Evolutionary conservation across 352 stramenopile species (phyloP).

Genomic region (Globisporangium splendens): DNA sequence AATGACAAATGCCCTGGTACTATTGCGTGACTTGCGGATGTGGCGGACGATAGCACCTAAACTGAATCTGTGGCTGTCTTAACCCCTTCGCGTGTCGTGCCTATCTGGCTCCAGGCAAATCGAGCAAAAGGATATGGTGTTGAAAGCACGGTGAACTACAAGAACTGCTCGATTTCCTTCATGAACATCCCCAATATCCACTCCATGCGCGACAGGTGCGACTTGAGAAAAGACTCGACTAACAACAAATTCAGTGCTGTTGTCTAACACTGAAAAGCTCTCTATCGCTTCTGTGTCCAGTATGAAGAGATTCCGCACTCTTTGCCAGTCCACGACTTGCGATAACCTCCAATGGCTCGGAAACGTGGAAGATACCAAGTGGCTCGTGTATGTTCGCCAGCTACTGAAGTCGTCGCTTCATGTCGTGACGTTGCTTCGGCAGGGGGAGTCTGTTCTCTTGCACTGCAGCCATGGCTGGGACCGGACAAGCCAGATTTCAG

Average conservation of each 20-base stretch:
- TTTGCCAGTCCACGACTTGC: constrained; percentile 78
- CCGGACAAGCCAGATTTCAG: constrained; percentile 87
- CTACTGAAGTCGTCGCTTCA: constrained; percentile 92
- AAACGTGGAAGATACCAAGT: constrained; percentile 96
- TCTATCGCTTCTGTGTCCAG: constrained; percentile 14
- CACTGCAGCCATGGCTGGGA: constrained; percentile 88
- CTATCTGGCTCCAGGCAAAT: constrained; percentile 35
- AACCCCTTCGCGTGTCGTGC: too few relatives aligned
- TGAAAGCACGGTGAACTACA: constrained; percentile 96
- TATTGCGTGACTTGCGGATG: too few relatives aligned
- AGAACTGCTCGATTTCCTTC: constrained; percentile 93
- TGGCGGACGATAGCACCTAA: too few relatives aligned
- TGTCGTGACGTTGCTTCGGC: constrained; percentile 90
- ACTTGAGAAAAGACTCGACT: too few relatives aligned
- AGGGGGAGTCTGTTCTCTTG: constrained; percentile 74
- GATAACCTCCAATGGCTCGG: constrained; percentile 92
- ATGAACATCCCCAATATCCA: constrained; percentile 99
- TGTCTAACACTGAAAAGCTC: background rate
- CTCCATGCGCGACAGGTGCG: constrained; percentile 93
- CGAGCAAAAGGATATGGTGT: constrained; percentile 92
- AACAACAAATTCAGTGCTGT: too few relatives aligned
- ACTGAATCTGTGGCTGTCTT: too few relatives aligned
- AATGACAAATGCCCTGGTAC: constrained; percentile 73
- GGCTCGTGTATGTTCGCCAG: constrained; percentile 93
- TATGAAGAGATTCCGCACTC: constrained; percentile 67